Base-by-base conservation (phyloP, 2,329 filamentous ascomycete genomes). In the Ampelomyces quisqualis region DNA sequence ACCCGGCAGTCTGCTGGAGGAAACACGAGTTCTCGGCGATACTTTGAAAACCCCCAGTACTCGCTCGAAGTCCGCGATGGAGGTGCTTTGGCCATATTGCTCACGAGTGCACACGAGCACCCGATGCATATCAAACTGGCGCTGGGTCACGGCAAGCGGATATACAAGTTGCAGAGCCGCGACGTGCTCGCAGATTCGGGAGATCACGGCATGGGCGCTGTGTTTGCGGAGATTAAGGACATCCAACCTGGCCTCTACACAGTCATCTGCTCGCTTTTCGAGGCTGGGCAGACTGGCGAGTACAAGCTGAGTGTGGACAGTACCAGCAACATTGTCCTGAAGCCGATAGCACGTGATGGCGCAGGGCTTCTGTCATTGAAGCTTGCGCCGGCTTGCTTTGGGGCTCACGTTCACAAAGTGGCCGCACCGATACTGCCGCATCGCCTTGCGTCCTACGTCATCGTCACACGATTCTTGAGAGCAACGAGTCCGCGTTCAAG, bases 1-100 rank as follows among this genome's bases (percentile, higher is more conserved):
- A 90, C 81, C 2, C 74, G 80, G 37, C 80, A 84, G 34, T 90
- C 85, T 1, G 88, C 90, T 3, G 93, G 93, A 15, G 93, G 93
- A 20, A 94, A 90, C 61, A 81, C 88, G 1, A 82, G 84, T 46
- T 86, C 84, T 19, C 69, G 85, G 2, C 81, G 78, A 7, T 97
- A 93, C 70, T 79, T 85, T n/a, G 76, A 79, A 42, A 98, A 97
- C 55, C 93, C 93, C 1, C 90, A 96, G 64, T 97, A 88, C 65
- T 78, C 78, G 41, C 73, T 98, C 5, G 68, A 72, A 10, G 58
- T 90, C 33, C 58, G 77, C 1, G 64, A 69, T 3, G 62, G 72
- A 3, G 82, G 85, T 0, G 78, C 84, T 6, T 67, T 96, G 1
- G 82, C 83, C 3, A 76, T 96, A 13, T 72, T 95, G 1, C 76